Percentiles rank a stretch among this genome's conserved stretches.
Conservation (phyloP, 306 rosid species). For the Sphenostylis stenocarpa region DNA sequence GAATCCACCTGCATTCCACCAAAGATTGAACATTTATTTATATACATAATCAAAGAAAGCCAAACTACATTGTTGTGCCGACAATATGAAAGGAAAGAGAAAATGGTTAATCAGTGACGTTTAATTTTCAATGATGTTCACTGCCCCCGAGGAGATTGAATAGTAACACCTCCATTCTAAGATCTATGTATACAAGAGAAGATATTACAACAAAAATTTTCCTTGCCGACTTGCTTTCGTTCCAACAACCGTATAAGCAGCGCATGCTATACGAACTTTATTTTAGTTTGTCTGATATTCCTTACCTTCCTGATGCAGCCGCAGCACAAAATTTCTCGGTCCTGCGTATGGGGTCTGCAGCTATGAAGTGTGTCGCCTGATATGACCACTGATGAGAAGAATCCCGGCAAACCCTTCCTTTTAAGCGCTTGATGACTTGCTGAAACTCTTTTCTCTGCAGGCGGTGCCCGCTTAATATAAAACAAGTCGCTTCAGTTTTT, state of each 20-base stretch:
- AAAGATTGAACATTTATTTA: slow-evolving; percentile 17
- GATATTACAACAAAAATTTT: neutral
- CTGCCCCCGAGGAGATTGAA: neutral
- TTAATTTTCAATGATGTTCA: neutral
- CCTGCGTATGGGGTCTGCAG: slow-evolving; percentile 79
- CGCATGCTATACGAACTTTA: neutral
- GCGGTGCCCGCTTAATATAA: slow-evolving; percentile 76
- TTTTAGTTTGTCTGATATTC: neutral
- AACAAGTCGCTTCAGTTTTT: slow-evolving; percentile 55
- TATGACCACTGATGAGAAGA: slow-evolving; percentile 97
- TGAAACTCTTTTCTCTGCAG: slow-evolving; percentile 80
- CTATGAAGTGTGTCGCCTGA: slow-evolving; percentile 90
- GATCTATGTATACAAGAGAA: neutral
- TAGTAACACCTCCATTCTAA: neutral
- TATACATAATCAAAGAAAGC: slow-evolving; percentile 11
- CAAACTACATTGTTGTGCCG: neutral
- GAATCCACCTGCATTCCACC: slow-evolving; percentile 85
- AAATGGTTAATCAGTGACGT: neutral
- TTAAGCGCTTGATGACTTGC: slow-evolving; percentile 66
- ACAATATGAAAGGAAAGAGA: neutral
- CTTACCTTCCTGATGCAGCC: slow-evolving; percentile 92
- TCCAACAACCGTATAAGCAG: neutral
- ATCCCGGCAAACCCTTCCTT: slow-evolving; percentile 80
- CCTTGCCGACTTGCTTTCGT: neutral
- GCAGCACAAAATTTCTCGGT: slow-evolving; percentile 94